Evolutionary conservation across 805 yeast species (phyloP), one percentile per base, ranked within the genome.

Genomic region (Pichia exigua): DNA sequence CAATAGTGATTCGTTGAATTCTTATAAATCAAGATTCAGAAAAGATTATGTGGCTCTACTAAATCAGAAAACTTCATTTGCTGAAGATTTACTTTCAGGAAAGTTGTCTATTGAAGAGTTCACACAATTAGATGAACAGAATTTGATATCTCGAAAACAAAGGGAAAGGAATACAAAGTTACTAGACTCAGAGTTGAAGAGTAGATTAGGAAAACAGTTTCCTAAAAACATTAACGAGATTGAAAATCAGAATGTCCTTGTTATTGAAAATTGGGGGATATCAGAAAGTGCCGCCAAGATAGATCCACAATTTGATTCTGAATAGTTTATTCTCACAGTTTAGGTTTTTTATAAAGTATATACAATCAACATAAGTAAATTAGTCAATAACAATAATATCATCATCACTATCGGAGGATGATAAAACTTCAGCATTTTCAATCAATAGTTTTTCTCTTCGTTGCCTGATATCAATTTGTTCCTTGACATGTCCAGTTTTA

Each of bases 261-360:
- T 57, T 0, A 51, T 64, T 41, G 69, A 67, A 46, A 67, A 67
- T 51, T 67, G 71, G 71, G 70, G 70, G 2, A 46, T 66, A 7
- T 62, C 65, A 20, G 68, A 61, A 49, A 66, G 70, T 49, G 66
- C 69, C 4, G 70, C 70, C 12, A 65, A 62, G 42, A 48, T 67
- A 24, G 71, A 67, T 32, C 58, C 57, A 6, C 61, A 62, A 2
- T 63, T 63, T 47, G 67, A 63, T 11, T 42, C 45, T 18, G 50
- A 55, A 4, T 49, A 45, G 18, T 21, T 17, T 10, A 26, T 8
- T 27, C n/a, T 42, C 10, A 35, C 20, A 35, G 13, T 13, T 12
- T 3, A 12, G 7, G 35, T 30, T 12, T 12, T n/a, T 17, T 35
- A 35, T n/a, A 35, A 40, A 20, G 10, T 10, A 4, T 32, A 27